Evolutionary conservation across 768 basidiomycete species (phyloP), one percentile per base, ranked within the genome.

Genomic region (Scleroderma citrinum): DNA sequence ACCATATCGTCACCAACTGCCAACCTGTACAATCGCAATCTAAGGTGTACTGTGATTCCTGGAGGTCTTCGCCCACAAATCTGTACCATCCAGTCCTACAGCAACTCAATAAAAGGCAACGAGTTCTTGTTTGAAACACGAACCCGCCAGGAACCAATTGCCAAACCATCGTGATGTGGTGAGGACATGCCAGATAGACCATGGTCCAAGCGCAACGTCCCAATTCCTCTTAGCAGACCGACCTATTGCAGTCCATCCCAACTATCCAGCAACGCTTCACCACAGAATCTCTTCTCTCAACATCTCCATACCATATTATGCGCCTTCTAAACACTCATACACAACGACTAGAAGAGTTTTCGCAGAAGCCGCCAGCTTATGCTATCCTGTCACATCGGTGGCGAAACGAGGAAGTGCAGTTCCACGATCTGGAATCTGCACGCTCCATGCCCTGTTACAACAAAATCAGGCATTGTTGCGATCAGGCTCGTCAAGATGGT

Each of bases 361-460:
- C 24, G 16, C n/a, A 43, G 10, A 14, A 44, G 24, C 39, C 26
- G 11, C 49, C 43, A 5, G 41, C 42, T 1, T 51, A 52, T 50
- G 51, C 50, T n/a, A 52, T 51, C 12, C 51, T 52, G n/a, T 51
- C 50, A n/a, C 51, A 52, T 29, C 23, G 50, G 17, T 52, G 49
- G 50, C 34, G 48, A 3, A 29, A 39, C 21, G 43, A 38, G 26
- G 51, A 52, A 38, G 35, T 42, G 23, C 12, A n/a, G n/a, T 32
- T 19, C 19, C 8, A 32, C 3, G 19, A 34, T 39, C 24, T 38
- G 31, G 19, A 36, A 13, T 20, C 23, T n/a, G 31, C 19, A 32
- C n/a, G 34, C 29, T n/a, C 11, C 21, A 26, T 50, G 32, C 34
- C 37, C 11, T 50, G 51, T 26, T 50, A 50, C 36, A 24, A 34